Evolutionary conservation across 495 filamentous ascomycete genomes (phyloP).

Genomic region (Lepraria neglecta): DNA sequence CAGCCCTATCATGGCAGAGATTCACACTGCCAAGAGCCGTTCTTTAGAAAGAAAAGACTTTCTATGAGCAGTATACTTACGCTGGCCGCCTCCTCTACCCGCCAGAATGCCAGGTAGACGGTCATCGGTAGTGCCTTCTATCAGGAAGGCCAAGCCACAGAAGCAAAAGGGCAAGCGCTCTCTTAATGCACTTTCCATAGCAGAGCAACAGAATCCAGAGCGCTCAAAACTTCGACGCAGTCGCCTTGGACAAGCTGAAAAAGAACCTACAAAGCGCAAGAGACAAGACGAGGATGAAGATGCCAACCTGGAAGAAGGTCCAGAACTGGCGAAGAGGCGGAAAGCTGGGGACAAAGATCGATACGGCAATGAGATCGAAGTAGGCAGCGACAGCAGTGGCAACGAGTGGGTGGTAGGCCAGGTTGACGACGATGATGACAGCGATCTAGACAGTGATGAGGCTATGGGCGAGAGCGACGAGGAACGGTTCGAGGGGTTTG

Average conservation of each 20-base stretch:
- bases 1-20: constrained; percentile 22
- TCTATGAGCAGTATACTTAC: neutral
- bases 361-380: constrained; percentile 32
- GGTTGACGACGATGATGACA: constrained; percentile 68
- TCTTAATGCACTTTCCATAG: constrained; percentile 80
- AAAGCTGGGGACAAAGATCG: constrained; percentile 26
- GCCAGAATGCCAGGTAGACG: constrained; percentile 62
- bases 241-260: constrained; percentile 53
- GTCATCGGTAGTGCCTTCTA: constrained; percentile 48
- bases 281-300: constrained; percentile 42
- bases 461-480: constrained; percentile 87
- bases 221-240: constrained; percentile 47
- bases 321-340: constrained; percentile 41
- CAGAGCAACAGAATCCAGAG: constrained; percentile 53
- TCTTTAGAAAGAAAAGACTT: neutral
- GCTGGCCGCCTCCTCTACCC: neutral
- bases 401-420: constrained; percentile 81
- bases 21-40: neutral
- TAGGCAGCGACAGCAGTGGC: constrained; percentile 78
- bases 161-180: constrained; percentile 53
- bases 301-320: constrained; percentile 39
- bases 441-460: constrained; percentile 85
- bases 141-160: constrained; percentile 35
- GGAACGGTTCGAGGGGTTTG: constrained; percentile 69
- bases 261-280: constrained; percentile 42